Percentiles rank a stretch among this genome's conserved stretches.
These are phyloP conservation scores for Silene conica DNA, from an alignment of 148 eudicot genomes.

Conservation along the genomic window DNA sequence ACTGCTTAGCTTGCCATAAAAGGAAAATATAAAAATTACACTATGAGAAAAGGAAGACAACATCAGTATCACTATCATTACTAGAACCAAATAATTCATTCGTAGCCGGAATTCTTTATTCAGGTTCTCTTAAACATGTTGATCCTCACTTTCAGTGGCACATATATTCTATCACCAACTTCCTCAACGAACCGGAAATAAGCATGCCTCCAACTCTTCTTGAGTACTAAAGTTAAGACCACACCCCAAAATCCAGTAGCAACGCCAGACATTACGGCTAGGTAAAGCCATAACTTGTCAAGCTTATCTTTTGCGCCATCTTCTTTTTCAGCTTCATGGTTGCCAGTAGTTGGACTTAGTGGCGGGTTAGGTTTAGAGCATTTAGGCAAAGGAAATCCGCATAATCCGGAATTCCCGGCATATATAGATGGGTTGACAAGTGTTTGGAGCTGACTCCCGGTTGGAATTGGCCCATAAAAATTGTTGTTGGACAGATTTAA, in stretches of 20 bases:
- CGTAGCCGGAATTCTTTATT: no score
- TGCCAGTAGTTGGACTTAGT: not conserved
- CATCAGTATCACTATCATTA: no score
- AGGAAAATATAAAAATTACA: no score
- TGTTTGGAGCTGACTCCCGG: conserved; percentile 26
- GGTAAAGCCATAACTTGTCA: conserved; percentile 15
- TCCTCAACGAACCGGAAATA: conserved; percentile 19
- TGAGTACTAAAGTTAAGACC: conserved; percentile 17
- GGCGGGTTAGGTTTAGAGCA: conserved; percentile 14
- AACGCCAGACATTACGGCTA: no score
- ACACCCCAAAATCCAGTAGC: conserved; percentile 22
- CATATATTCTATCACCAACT: not conserved
- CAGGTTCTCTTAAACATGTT: not conserved
- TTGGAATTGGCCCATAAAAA: conserved; percentile 27
- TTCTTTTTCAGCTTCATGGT: not conserved
- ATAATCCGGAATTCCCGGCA: conserved; percentile 30
- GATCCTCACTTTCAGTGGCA: not conserved
- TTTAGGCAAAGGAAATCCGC: conserved; percentile 34
- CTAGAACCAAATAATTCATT: no score
- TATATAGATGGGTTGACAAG: conserved; percentile 30
- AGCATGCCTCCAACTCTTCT: conserved; percentile 21
- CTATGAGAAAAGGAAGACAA: no score
- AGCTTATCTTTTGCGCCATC: conserved; percentile 1
- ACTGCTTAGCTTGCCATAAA: no score
- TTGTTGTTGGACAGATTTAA: conserved; percentile 26